Base-by-base conservation (phyloP, 805 yeast genomes). In the Nakazawaea siamensis region DNA sequence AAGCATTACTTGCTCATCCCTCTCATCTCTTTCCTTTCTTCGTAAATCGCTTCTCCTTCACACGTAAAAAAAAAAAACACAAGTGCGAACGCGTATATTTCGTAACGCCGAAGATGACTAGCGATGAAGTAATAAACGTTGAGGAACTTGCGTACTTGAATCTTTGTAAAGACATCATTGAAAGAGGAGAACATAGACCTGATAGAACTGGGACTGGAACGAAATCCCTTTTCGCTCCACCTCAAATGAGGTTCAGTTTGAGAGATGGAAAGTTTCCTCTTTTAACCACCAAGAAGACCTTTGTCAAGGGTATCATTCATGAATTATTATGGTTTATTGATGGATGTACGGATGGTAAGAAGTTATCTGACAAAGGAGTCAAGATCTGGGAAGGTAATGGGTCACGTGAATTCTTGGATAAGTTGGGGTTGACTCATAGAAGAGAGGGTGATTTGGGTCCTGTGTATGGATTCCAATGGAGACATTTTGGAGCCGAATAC, bases 311-410 rank as follows among this genome's bases (percentile, higher is more conserved):
- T 8, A 86, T 92, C 29, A 72, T 90, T 23, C 76, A 85, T 44
- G 99, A 92, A 55, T 65, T 92, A 20, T 66, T 92, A 11, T 92
- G 99, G 99, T 92, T 92, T 51, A 70, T 92, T 7, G 66, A 75
- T 4, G 98, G 97, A 1, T 73, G 79, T 43, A 92, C 99, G 0
- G 94, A 90, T 53, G 94, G 92, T 24, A 81, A 80, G 44, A 66
- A 70, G 43, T 63, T 92, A 28, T 63, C 80, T 12, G 94, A 80
- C 3, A 72, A 80, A 46, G 95, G 95, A 24, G 94, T 92, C n/a
- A 88, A 77, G 51, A 92, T 92, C 37, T 92, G 99, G 99, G 98
- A 92, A 56, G 98, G 98, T 13, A 92, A 92, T 55, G 98, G 97
- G 9, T 83, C 95, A 24, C 68, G 97, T 41, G 95, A 86, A 56